Conservation (phyloP, 2,329 filamentous ascomycete species). For the Plenodomus tracheiphilus region DNA sequence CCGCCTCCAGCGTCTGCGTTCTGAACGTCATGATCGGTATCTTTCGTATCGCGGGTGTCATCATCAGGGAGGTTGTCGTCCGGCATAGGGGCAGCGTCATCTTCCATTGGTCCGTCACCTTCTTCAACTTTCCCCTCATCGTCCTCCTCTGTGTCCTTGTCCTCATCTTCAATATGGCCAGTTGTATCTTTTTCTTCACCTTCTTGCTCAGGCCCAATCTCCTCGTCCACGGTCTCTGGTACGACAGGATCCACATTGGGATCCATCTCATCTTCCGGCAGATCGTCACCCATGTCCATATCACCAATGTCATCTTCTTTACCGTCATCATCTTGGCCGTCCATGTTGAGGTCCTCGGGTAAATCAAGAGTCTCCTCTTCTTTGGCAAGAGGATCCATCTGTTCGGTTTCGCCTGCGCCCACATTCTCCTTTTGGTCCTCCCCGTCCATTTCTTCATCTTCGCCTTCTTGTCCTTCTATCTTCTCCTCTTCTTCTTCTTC, state of each 20-base stretch:
- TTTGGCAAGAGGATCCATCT: slow-evolving; percentile 74
- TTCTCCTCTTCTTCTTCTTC: slow-evolving; percentile 66
- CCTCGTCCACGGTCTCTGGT: slow-evolving; percentile 39
- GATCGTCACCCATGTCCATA: slow-evolving; percentile 43
- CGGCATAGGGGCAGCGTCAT: slow-evolving; percentile 40
- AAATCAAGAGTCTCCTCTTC: slow-evolving; percentile 82
- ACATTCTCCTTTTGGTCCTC: slow-evolving; percentile 65
- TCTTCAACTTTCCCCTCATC: slow-evolving; percentile 52
- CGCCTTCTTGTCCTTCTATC: slow-evolving; percentile 62
- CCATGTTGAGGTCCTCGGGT: slow-evolving; percentile 85
- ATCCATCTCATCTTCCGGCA: slow-evolving; percentile 38
- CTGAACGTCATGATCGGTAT: slow-evolving; percentile 54
- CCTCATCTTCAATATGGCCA: slow-evolving; percentile 42
- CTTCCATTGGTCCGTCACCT: slow-evolving; percentile 52
- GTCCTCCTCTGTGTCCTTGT: slow-evolving; percentile 50
- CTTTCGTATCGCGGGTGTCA: slow-evolving; percentile 50
- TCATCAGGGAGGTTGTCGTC: slow-evolving; percentile 59
- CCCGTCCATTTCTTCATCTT: slow-evolving; percentile 57
- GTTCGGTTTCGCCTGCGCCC: slow-evolving; percentile 67
- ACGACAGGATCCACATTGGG: slow-evolving; percentile 33
- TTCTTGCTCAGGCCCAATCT: slow-evolving; percentile 38
- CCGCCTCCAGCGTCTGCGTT: slow-evolving; percentile 66
- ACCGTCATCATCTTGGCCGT: slow-evolving; percentile 65
- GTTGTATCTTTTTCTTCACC: slow-evolving; percentile 40
- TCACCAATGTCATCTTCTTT: slow-evolving; percentile 48